Conservation (phyloP, 768 basidiomycete genomes). For the Suillus subalutaceus region DNA sequence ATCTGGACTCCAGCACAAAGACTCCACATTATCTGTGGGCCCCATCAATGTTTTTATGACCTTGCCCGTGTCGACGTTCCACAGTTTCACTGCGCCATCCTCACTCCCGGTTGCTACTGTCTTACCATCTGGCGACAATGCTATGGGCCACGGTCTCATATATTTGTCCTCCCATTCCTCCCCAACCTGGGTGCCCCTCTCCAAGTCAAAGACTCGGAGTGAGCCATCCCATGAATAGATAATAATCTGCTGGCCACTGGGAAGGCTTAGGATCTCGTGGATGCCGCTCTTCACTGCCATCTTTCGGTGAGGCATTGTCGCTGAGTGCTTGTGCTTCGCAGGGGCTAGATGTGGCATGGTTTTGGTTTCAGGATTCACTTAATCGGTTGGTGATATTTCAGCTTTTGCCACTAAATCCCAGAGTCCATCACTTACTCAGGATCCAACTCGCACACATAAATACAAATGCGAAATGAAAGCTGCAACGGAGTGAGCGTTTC, state of each 20-base stretch:
- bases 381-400: not conserved
- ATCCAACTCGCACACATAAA: not conserved
- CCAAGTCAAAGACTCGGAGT: not conserved
- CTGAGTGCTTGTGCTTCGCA: not conserved
- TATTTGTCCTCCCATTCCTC: not conserved
- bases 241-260: not conserved
- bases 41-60: not conserved
- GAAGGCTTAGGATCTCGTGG: not conserved
- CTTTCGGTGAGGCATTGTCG: not conserved
- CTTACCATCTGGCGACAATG: not conserved
- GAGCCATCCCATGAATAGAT: not conserved
- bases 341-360: not conserved
- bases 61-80: not conserved
- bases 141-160: not conserved
- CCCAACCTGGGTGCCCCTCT: not conserved
- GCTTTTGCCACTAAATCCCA: not conserved
- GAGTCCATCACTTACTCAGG: not conserved
- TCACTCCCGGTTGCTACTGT: not conserved
- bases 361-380: not conserved
- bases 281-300: not conserved
- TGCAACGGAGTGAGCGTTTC: too few relatives aligned
- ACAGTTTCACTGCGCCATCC: not conserved
- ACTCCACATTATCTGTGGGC: not conserved
- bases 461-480: not conserved
- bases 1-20: not conserved